Conservation (phyloP, 2,329 filamentous ascomycete genomes). For the Karstenula rhodostoma region DNA sequence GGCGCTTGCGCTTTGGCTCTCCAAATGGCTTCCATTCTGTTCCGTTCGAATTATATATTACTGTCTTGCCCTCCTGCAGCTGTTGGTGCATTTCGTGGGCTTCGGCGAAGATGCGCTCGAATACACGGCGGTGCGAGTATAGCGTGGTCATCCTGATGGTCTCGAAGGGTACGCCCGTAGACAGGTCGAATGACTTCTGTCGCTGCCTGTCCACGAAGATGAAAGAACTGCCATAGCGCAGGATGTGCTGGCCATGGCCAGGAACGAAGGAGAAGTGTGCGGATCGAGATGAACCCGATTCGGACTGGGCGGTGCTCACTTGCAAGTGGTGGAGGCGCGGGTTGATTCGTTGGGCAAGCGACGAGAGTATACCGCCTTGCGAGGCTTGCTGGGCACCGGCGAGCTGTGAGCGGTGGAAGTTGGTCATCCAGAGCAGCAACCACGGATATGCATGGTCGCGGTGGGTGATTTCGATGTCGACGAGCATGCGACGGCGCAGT, state of each 20-base stretch:
- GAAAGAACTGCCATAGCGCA: constrained; percentile 87
- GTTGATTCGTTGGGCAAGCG: constrained; percentile 64
- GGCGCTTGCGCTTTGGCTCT: constrained; percentile 83
- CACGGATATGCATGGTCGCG: constrained; percentile 93
- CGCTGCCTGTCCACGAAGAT: constrained; percentile 88
- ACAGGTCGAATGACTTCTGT: constrained; percentile 80
- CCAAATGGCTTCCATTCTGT: constrained; percentile 88
- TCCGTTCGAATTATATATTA: constrained; percentile 86
- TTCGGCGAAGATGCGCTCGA: constrained; percentile 88
- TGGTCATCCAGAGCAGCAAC: constrained; percentile 93
- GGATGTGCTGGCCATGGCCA: constrained; percentile 86
- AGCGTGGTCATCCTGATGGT: constrained; percentile 91
- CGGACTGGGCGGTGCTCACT: constrained; percentile 69
- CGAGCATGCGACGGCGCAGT: constrained; percentile 83
- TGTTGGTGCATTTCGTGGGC: constrained; percentile 81
- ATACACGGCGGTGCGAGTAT: constrained; percentile 87
- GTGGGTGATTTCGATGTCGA: constrained; percentile 94
- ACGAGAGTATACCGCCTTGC: constrained; percentile 56
- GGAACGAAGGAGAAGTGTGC: constrained; percentile 90
- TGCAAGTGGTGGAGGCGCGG: constrained; percentile 70
- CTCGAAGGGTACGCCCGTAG: constrained; percentile 90
- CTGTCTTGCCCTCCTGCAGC: constrained; percentile 88
- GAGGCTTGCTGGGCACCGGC: constrained; percentile 41
- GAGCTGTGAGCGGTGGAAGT: constrained; percentile 74
- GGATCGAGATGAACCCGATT: constrained; percentile 72